Conservation (phyloP, 192 early-diverging fungal genomes). For the Podila verticillata region DNA sequence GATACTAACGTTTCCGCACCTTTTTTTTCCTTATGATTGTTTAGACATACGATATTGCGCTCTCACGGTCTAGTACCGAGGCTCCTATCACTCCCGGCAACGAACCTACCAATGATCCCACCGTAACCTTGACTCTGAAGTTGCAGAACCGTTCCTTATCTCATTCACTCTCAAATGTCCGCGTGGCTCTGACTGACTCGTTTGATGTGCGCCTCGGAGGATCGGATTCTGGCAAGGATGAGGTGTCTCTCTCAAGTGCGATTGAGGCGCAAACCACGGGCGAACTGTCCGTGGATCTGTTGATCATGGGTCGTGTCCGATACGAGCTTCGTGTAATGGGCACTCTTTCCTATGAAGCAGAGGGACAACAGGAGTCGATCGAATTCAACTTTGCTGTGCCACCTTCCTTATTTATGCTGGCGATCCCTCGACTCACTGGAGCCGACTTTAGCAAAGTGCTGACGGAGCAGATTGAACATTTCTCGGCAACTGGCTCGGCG, state of each 20-base stretch:
- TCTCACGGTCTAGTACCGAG: conserved; percentile 19
- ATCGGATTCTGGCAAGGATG: conserved; percentile 29
- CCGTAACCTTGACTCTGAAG: conserved; percentile 15
- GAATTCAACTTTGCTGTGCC: conserved; percentile 57
- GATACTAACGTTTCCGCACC: too few species aligned
- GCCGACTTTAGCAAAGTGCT: conserved; percentile 56
- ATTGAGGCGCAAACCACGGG: conserved; percentile 39
- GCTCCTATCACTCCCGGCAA: conserved; percentile 17
- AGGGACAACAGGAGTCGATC: conserved; percentile 26
- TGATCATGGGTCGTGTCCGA: conserved; percentile 46
- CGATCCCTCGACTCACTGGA: conserved; percentile 54
- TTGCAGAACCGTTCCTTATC: conserved; percentile 34
- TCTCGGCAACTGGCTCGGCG: conserved; percentile 57
- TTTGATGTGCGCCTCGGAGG: conserved; percentile 46
- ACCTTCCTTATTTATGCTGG: conserved; percentile 57
- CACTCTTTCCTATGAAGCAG: conserved; percentile 23
- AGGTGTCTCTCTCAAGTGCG: conserved; percentile 8
- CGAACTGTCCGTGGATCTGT: conserved; percentile 12
- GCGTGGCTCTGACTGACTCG: conserved; percentile 29
- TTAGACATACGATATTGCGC: conserved; percentile 48
- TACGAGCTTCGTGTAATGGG: conserved; percentile 48
- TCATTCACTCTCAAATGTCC: conserved; percentile 11
- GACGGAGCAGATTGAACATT: conserved; percentile 55
- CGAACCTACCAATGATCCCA: conserved; percentile 25
- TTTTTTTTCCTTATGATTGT: not conserved